phyloP scores from a whole-genome alignment of 2,329 filamentous ascomycete species.

The Dothistroma septosporum region DNA sequence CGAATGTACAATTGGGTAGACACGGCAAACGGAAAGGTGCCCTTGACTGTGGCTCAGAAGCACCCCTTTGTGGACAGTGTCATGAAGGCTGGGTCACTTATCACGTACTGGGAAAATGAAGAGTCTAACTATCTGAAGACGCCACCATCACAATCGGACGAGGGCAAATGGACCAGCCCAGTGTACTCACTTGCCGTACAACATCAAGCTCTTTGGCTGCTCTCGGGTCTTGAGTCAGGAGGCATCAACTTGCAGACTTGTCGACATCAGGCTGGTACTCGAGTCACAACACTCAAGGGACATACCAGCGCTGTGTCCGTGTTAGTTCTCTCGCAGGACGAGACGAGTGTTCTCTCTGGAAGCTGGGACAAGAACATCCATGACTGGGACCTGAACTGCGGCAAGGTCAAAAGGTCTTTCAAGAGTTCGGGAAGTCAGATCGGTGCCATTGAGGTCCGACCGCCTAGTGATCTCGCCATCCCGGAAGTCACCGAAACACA shows the following conservation, averaged over 20 bases:
- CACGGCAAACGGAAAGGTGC: conserved; percentile 89
- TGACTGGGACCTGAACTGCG: conserved; percentile 93
- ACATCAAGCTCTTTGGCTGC: conserved; percentile 81
- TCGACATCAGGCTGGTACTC: conserved; percentile 88
- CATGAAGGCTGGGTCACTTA: conserved; percentile 85
- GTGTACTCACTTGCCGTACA: conserved; percentile 94
- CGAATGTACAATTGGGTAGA: conserved; percentile 94
- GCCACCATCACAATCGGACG: conserved; percentile 44
- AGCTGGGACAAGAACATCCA: conserved; percentile 94
- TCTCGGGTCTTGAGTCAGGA: conserved; percentile 86
- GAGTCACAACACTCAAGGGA: conserved; percentile 72
- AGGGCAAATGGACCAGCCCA: conserved; percentile 59
- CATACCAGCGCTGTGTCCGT: conserved; percentile 93
- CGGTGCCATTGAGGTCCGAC: conserved; percentile 79
- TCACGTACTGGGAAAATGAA: conserved; percentile 99
- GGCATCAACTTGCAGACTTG: conserved; percentile 91
- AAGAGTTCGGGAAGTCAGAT: conserved; percentile 77
- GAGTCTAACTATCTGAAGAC: conserved; percentile 52
- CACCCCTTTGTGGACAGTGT: conserved; percentile 98
- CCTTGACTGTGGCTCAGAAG: conserved; percentile 88
- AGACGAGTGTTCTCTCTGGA: conserved; percentile 81
- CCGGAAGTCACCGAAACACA: conserved; percentile 67
- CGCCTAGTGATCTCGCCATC: conserved; percentile 68
- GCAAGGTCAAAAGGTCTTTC: conserved; percentile 70
- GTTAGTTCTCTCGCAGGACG: conserved; percentile 74